Base-by-base conservation (phyloP, 208 protist species). In the Crithidia thermophila region DNA sequence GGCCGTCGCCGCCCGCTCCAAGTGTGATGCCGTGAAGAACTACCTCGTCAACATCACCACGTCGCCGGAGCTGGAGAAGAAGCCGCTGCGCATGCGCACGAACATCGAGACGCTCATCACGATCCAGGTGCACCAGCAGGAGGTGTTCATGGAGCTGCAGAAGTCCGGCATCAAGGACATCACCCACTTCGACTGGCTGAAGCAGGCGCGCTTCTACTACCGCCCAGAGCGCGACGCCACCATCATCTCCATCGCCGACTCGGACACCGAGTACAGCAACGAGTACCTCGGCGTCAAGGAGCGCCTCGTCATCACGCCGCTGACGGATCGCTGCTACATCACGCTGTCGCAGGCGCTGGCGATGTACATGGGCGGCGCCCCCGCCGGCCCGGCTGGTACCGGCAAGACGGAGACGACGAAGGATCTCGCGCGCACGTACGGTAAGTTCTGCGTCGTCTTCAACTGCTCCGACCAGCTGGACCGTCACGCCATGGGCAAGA, bases 351-450 rank as follows among this genome's bases (percentile, higher is more conserved):
- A 99, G 74, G 96, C 97, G 27, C 82, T 99, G 16, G 88, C 93
- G 25, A 94, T 99, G 82, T 98, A 98, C 76, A 94, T 99, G 85
- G 98, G 97, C 67, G 97, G 97, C 53, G 98, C 97, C 27, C 98
- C 97, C 10, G 95, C 96, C 43, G 98, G 98, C 23, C 98, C 98
- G 18, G 96, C 98, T 14, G 97, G 98, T 52, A 99, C 98, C 8
- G 98, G 98, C 66, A 99, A 99, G 81, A 99, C 98, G 4, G 97
- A 99, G 84, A 99, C 97, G 21, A 95, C 94, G 16, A 97, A 98
- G 72, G 94, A 98, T 87, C 82, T 98, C n/a, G 94, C 91, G 1
- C 86, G 94, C 31, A 97, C 91, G 37, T 94, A 97, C 60, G 96
- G 94, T 40, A 98, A 98, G 81, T 98, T 97, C 77, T 95, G 95